phyloP scores from a whole-genome alignment of 345 rosid genomes.

The Eucalyptus tenuipes region DNA sequence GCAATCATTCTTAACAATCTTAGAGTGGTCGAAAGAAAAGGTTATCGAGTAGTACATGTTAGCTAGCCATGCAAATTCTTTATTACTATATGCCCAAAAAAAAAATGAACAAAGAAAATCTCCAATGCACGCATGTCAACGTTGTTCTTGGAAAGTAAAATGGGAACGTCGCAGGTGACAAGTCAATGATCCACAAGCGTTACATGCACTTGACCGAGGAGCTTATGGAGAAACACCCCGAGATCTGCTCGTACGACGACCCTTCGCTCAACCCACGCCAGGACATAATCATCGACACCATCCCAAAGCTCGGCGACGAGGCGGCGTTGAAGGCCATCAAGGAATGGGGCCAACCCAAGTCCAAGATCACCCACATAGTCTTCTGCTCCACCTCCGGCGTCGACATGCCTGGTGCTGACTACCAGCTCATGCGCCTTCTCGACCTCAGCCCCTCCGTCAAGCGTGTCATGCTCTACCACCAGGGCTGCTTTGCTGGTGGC shows the following conservation, averaged over 20 bases:
- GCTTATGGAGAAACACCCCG: background rate
- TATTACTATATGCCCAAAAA: background rate
- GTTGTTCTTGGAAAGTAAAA: background rate
- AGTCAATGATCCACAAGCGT: conserved; percentile 1
- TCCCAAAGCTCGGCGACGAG: background rate
- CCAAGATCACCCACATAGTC: conserved; percentile 2
- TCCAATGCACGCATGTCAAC: background rate
- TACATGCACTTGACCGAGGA: background rate
- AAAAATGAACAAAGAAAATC: background rate
- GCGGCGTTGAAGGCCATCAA: background rate
- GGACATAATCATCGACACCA: background rate
- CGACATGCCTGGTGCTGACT: conserved; percentile 1
- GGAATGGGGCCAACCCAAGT: conserved; percentile 1
- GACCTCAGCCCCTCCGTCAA: background rate
- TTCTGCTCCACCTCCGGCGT: background rate
- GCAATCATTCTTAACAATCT: background rate
- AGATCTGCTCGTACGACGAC: background rate
- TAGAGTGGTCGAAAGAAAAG: background rate
- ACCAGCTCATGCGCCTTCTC: background rate
- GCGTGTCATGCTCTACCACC: background rate
- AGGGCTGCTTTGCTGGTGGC: background rate
- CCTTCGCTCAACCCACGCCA: background rate
- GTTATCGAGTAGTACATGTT: background rate
- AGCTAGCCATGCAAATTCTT: background rate
- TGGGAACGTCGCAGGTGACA: background rate